Evolutionary conservation across 352 stramenopile species (phyloP).

Genomic region (Globisporangium alternatum): DNA sequence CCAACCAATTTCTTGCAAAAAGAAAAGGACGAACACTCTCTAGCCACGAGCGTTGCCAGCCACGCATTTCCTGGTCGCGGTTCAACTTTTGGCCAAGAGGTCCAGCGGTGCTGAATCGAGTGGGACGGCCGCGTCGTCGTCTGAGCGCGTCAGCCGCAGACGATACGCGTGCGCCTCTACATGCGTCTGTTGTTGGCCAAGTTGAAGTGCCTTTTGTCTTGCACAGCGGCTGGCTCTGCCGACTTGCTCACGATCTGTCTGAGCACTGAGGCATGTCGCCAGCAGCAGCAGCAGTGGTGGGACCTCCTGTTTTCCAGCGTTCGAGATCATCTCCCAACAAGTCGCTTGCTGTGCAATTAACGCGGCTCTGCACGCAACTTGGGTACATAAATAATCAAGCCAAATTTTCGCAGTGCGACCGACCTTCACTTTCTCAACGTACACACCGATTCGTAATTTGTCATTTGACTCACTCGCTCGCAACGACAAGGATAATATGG

Average conservation of each 20-base stretch:
- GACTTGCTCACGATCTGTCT: too few relatives aligned
- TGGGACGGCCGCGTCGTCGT: neutral
- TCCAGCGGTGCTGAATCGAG: constrained; percentile 1
- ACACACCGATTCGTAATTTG: neutral
- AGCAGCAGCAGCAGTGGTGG: too few relatives aligned
- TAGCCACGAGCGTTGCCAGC: neutral
- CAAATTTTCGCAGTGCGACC: constrained; percentile 4
- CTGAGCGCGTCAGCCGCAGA: neutral
- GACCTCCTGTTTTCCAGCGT: neutral
- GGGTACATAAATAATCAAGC: constrained; percentile 1
- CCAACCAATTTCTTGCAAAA: neutral
- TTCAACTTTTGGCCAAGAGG: neutral
- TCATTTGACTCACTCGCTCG: too few relatives aligned
- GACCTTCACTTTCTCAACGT: too few relatives aligned
- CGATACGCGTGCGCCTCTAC: neutral
- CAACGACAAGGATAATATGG: too few relatives aligned
- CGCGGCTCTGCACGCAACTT: neutral
- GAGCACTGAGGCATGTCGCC: too few relatives aligned
- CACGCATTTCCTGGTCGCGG: neutral
- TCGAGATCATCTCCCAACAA: neutral
- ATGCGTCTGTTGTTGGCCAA: too few relatives aligned
- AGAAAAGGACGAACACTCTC: neutral
- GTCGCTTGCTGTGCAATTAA: too few relatives aligned
- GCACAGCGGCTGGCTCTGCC: too few relatives aligned
- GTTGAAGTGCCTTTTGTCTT: neutral